phyloP scores from a whole-genome alignment of 441 rosid genomes.

The Arabidopsis hybrid region DNA sequence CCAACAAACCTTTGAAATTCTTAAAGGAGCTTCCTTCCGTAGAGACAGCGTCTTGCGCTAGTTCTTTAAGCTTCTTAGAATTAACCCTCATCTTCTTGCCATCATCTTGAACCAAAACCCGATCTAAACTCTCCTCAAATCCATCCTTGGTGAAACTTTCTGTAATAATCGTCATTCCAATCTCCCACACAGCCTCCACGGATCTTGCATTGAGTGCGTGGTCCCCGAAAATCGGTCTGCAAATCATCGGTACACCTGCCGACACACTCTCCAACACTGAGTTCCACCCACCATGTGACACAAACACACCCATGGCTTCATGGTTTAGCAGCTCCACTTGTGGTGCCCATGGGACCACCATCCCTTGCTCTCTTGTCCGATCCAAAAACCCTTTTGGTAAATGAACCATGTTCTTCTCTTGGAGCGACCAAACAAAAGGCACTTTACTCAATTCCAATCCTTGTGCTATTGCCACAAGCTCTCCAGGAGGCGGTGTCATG shows the following conservation, averaged over 20 bases:
- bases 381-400: constrained; percentile 55
- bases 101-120: constrained; percentile 47
- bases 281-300: constrained; percentile 67
- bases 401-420: constrained; percentile 30
- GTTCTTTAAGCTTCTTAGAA: constrained; percentile 40
- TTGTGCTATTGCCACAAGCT: constrained; percentile 56
- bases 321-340: constrained; percentile 55
- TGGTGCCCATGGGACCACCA: constrained; percentile 61
- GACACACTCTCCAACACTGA: constrained; percentile 67
- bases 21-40: constrained; percentile 42
- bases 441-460: constrained; percentile 53
- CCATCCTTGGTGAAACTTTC: constrained; percentile 51
- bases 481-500: constrained; percentile 49
- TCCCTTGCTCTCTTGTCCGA: constrained; percentile 48
- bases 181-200: constrained; percentile 58
- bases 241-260: constrained; percentile 66
- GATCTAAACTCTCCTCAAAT: constrained; percentile 47
- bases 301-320: constrained; percentile 48
- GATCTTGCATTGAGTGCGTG: constrained; percentile 52
- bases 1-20: constrained; percentile 49
- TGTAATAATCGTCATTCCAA: constrained; percentile 54
- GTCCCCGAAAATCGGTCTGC: constrained; percentile 71
- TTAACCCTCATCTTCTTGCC: constrained; percentile 55
- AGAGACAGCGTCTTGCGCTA: constrained; percentile 39
- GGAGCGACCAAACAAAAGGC: constrained; percentile 65